Evolutionary conservation across 140 eudicot genomes (phyloP), one percentile per base, ranked within the genome.

Genomic region (Flaveria floridana): DNA sequence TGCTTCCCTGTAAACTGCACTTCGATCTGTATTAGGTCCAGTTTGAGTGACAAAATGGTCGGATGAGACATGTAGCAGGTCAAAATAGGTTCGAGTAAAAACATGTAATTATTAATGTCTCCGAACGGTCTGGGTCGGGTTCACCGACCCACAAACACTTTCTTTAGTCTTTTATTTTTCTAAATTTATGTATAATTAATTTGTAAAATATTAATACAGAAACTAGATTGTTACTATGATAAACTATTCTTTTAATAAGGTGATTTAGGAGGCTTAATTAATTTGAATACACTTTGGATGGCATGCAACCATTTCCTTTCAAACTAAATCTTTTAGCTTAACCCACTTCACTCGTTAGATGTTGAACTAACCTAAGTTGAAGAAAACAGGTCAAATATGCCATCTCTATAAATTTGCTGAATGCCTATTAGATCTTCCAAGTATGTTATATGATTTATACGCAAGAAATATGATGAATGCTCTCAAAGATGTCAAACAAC

Each of bases 11-110:
- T 75, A 25, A 63, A 42, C 30, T 26, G 70, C 56, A 65, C n/a
- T 55, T 53, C 34, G 53, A 42, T 66, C 21, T 65, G 26, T 62
- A 44, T 57, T 72, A 14, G 13, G 34, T 62, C 42, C 41, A 62
- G 18, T 5, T 14, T 12, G 18, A 62, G 68, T 62, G 44, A 34
- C 42, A 62, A 2, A 28, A 62, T 62, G 68, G 19, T 11, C 1
- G 42, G 44, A 34, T 34, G 0, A 34, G 41, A 34, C 41, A 0
- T 4, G 12, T 47, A 47, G 44, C 23, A 18, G 3, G 37, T 59
- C 8, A 55, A 57, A 57, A 20, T 6, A 5, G 41, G 41, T 34
- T 57, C 20, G 30, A 19, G 28, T 57, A 2, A 18, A 57, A 57
- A 20, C 26, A 7, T 21, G 34, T 57, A 20, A 19, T 21, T 57